These are phyloP conservation scores for Puccinia polysora DNA, from an alignment of 1,284 basidiomycete genomes.

Conservation along the genomic window DNA sequence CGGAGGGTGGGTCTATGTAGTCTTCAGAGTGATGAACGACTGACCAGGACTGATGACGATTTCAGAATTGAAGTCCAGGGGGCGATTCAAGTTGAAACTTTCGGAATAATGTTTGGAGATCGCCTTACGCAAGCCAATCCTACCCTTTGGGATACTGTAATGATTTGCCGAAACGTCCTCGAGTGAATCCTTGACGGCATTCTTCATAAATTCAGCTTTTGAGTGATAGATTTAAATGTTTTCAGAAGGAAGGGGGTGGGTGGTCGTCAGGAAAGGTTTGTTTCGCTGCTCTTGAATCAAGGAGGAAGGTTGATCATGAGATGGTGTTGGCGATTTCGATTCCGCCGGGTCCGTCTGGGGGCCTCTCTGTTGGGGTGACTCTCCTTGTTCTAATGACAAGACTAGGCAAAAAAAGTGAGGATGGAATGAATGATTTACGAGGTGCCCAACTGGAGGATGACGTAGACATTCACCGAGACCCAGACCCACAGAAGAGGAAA, in stretches of 20 bases:
- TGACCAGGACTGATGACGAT: conserved; percentile 92
- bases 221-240: neutral
- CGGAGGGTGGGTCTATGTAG: too few relatives aligned
- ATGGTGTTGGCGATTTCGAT: neutral
- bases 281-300: too few relatives aligned
- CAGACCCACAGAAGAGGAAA: conserved; percentile 49
- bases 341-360: neutral
- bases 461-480: neutral
- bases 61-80: conserved; percentile 77
- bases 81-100: conserved; percentile 62
- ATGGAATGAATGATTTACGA: too few relatives aligned
- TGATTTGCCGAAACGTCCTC: conserved; percentile 69
- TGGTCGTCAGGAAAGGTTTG: too few relatives aligned
- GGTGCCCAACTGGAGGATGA: conserved; percentile 20
- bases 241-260: too few relatives aligned
- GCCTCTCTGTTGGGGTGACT: neutral
- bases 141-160: conserved; percentile 77
- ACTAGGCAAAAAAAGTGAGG: too few relatives aligned
- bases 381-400: too few relatives aligned
- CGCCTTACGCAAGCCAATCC: conserved; percentile 76
- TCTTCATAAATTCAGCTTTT: conserved; percentile 63
- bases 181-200: conserved; percentile 70
- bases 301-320: too few relatives aligned
- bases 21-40: too few relatives aligned
- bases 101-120: conserved; percentile 66